phyloP scores from a whole-genome alignment of 1,139 yeast species.

The Candida buenavistaensis region DNA sequence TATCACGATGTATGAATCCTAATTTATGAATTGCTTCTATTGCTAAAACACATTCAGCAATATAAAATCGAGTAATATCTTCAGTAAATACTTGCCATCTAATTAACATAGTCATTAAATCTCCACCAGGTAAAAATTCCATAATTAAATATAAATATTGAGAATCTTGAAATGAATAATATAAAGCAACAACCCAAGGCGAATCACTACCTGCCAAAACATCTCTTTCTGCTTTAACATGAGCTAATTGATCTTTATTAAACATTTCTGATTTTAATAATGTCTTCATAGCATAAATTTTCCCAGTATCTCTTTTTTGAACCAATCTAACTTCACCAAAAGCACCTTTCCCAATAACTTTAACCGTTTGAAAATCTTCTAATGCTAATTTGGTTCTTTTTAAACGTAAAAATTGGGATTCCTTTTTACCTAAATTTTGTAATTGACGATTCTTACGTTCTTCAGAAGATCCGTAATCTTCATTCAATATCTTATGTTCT shows the following conservation, averaged over 20 bases:
- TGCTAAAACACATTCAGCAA: slow-evolving; percentile 85
- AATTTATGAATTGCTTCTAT: slow-evolving; percentile 80
- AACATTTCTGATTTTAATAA: slow-evolving; percentile 78
- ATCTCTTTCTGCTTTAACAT: slow-evolving; percentile 84
- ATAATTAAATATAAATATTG: slow-evolving; percentile 74
- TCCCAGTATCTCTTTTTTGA: slow-evolving; percentile 81
- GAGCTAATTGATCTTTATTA: slow-evolving; percentile 79
- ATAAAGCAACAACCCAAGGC: slow-evolving; percentile 83
- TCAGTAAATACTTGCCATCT: slow-evolving; percentile 87
- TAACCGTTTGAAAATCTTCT: slow-evolving; percentile 76
- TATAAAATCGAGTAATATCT: slow-evolving; percentile 79
- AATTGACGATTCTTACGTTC: slow-evolving; percentile 75
- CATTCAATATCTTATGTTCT: slow-evolving; percentile 65
- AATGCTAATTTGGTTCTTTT: slow-evolving; percentile 73
- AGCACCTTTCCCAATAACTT: slow-evolving; percentile 85
- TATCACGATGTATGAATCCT: slow-evolving; percentile 79
- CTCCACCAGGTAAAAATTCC: slow-evolving; percentile 89
- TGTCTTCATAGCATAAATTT: slow-evolving; percentile 84
- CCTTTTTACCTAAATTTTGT: slow-evolving; percentile 70
- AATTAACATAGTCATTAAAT: slow-evolving; percentile 82
- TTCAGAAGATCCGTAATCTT: slow-evolving; percentile 61
- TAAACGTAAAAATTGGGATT: slow-evolving; percentile 72
- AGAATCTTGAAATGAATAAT: slow-evolving; percentile 78
- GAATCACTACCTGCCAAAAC: slow-evolving; percentile 83
- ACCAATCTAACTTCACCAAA: slow-evolving; percentile 83